Base-by-base conservation (phyloP, 2,329 filamentous ascomycete species). In the Aspergillus tubingensis region DNA sequence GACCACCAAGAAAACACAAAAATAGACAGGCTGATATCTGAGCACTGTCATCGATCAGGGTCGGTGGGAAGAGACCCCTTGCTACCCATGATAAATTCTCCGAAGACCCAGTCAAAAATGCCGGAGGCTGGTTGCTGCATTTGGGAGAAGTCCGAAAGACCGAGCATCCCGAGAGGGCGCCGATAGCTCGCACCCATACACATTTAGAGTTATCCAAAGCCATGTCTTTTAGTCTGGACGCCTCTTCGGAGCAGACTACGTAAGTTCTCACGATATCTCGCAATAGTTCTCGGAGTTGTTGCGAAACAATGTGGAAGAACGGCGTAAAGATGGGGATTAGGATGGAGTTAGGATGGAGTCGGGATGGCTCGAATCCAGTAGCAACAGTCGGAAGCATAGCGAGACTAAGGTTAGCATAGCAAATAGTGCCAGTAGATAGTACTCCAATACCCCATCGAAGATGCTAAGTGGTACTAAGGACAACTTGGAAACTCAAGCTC, bases 41-140 rank as follows among this genome's bases (percentile, higher is more conserved):
- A 55, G 53, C 53, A 44, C 36, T 47, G 41, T 55, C 53, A 25
- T 55, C 36, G 53, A 23, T 41, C 39, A 44, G 53, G 53, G 43
- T 44, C 53, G 13, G 53, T 55, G 39, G 53, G 17, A 47, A 32
- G n/a, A 30, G 53, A 55, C 53, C 53, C 53, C 43, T 55, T 44
- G 47, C 47, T 43, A 43, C 32, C 52, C 21, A 15, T 54, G 43
- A 41, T 30, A 41, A 47, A 47, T 55, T 55, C 53, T 44, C 53
- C 53, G 53, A 47, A 30, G 41, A 23, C 39, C 58, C 53, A 47
- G 47, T 11, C 32, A 36, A 17, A 47, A 60, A 39, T 60, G 56
- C 53, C 58, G 58, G 60, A 43, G 41, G 43, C 53, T 51, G 44
- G 47, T 57, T 60, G 50, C 57, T 58, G 27, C n/a, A 55, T 62